Evolutionary conservation across 208 protist species (phyloP).

Genomic region (Wallacemonas collosoma): DNA sequence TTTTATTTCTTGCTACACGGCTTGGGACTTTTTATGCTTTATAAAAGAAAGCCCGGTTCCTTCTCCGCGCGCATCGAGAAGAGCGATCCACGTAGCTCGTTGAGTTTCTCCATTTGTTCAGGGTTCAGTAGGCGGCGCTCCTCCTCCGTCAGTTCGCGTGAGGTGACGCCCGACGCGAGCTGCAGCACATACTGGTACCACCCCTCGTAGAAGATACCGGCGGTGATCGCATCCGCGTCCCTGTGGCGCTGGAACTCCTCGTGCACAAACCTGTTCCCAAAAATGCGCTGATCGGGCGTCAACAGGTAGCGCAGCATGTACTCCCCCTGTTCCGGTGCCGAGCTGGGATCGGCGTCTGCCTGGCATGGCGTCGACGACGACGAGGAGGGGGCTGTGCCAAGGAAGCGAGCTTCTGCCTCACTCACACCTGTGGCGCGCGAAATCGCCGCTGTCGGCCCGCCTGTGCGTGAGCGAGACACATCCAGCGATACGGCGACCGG

Average conservation of each 20-base stretch:
- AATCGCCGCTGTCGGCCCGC: slow-evolving; percentile 34
- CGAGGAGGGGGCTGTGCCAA: background rate
- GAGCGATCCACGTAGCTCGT: slow-evolving; percentile 58
- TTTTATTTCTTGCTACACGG: background rate
- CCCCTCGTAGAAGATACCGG: slow-evolving; percentile 77
- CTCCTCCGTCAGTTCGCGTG: slow-evolving; percentile 69
- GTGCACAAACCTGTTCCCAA: slow-evolving; percentile 87
- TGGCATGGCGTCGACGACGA: background rate
- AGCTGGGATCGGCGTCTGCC: background rate
- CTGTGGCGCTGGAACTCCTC: slow-evolving; percentile 77
- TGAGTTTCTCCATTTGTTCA: slow-evolving; percentile 79
- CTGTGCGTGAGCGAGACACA: slow-evolving; percentile 17
- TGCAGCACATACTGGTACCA: slow-evolving; percentile 90
- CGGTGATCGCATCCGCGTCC: slow-evolving; percentile 62
- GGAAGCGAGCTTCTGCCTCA: slow-evolving; percentile 12
- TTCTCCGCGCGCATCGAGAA: slow-evolving; percentile 28
- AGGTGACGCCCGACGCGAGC: slow-evolving; percentile 70
- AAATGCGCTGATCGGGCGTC: slow-evolving; percentile 68
- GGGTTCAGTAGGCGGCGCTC: slow-evolving; percentile 69
- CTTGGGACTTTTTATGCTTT: background rate
- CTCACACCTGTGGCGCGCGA: slow-evolving; percentile 32
- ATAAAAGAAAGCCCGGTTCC: slow-evolving; percentile 44
- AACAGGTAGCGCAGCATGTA: slow-evolving; percentile 62
- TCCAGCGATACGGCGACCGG: slow-evolving; percentile 59
- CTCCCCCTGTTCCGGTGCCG: slow-evolving; percentile 24